Evolutionary conservation across 2,329 filamentous ascomycete genomes (phyloP).

Genomic region (Mycocentrospora acerina): DNA sequence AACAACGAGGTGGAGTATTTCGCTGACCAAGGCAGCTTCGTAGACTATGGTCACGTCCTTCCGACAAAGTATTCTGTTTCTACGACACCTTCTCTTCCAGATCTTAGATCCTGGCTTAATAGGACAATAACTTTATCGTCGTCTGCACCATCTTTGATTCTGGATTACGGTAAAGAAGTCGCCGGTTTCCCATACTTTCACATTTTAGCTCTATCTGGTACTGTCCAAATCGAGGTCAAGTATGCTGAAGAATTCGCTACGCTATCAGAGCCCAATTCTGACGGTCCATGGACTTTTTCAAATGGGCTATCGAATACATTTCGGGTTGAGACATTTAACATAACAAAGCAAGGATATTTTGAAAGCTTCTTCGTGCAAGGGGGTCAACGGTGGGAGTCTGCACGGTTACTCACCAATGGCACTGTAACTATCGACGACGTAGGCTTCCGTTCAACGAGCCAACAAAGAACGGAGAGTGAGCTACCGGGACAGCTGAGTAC

Average conservation of each 20-base stretch:
- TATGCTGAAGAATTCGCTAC: conserved; percentile 7
- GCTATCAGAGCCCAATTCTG: conserved; percentile 2
- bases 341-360: conserved; percentile 30
- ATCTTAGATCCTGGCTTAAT: background rate
- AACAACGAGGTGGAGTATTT: too few relatives aligned
- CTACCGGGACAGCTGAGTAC: conserved; percentile 34
- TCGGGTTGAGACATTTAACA: conserved; percentile 44
- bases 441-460: conserved; percentile 37
- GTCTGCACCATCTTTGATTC: conserved; percentile 2
- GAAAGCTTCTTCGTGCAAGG: conserved; percentile 45
- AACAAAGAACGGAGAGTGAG: conserved; percentile 16
- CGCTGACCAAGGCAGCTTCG: background rate
- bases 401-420: conserved; percentile 39
- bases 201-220: background rate
- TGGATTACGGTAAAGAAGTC: conserved; percentile 20
- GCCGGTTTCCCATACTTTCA: conserved; percentile 17
- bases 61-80: conserved; percentile 1
- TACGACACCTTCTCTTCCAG: background rate
- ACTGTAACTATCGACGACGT: conserved; percentile 33
- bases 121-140: conserved; percentile 5
- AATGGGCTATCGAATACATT: conserved; percentile 27
- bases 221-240: conserved; percentile 10
- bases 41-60: background rate
- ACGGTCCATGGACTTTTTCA: conserved; percentile 21
- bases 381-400: conserved; percentile 45